Evolutionary conservation across 495 filamentous ascomycete genomes (phyloP), one percentile per base, ranked within the genome.

Genomic region (Xylaria grammica): DNA sequence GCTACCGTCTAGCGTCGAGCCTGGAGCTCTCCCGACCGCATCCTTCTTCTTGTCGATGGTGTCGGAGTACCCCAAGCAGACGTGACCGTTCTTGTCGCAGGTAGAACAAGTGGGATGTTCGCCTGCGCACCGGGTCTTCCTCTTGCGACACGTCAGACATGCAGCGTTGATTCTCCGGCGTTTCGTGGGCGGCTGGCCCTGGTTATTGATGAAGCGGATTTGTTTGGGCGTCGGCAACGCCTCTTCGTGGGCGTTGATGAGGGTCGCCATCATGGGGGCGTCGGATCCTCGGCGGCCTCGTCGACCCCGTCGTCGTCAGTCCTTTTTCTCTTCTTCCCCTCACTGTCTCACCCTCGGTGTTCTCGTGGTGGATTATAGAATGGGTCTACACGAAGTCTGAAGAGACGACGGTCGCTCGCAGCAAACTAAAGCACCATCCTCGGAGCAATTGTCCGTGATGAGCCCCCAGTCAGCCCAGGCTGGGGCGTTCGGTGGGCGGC

Each of bases 101-200:
- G 90, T 93, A 62, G 87, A 87, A 75, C 90, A 93, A 1, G 85
- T 82, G 74, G 89, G 89, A 66, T 87, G 86, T 77, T 91, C 89
- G 60, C 91, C 91, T 27, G 89, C 91, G 73, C 91, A 94, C 75
- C 91, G 85, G 60, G 91, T 93, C 78, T 94, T 94, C 75, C 91
- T 85, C 70, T 89, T 91, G 74, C 91, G 88, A 76, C 90, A 92
- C 58, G 90, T 94, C 63, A 87, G 81, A 77, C 91, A 92, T 67
- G 91, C 91, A 68, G 91, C 88, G 77, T 89, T 91, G 73, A 94
- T 90, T 73, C 91, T 85, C 74, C 91, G 85, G 66, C 91, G 82
- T 75, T 94, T 94, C 50, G 89, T 88, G 65, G 91, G 89, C 51
- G 90, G 91, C 66, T 91, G 89, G 63, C 90, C 91, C 76, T 93